Evolutionary conservation across 2,329 filamentous ascomycete species (phyloP).

Genomic region (Ophiostoma tasmaniense): DNA sequence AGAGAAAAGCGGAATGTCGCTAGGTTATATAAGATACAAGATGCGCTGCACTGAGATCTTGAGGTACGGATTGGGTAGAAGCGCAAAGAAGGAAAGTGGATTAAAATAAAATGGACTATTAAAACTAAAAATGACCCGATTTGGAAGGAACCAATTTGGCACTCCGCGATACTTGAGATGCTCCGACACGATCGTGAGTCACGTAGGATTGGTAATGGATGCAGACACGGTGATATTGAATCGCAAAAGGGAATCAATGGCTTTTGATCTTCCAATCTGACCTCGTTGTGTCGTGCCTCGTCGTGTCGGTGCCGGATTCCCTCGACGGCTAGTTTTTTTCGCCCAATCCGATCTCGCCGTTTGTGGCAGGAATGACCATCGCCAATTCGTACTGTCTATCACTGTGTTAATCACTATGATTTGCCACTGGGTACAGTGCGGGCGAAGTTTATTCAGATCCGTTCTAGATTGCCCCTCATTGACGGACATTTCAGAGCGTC

Average conservation of each 20-base stretch:
- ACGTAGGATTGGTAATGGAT: background rate
- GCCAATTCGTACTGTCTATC: conserved; percentile 8
- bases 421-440: background rate
- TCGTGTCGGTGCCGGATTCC: background rate
- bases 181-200: conserved; percentile 4
- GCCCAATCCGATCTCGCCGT: conserved; percentile 5
- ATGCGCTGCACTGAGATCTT: too few relatives aligned
- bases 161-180: background rate
- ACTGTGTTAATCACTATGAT: too few relatives aligned
- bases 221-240: background rate
- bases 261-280: background rate
- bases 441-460: background rate
- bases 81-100: background rate
- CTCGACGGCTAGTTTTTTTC: conserved; percentile 4
- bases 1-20: background rate
- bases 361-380: background rate
- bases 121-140: background rate
- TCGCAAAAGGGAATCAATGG: background rate
- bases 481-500: background rate
- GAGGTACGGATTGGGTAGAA: background rate
- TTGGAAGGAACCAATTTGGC: background rate
- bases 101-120: background rate
- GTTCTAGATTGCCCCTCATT: conserved; percentile 4
- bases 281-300: background rate
- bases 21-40: background rate